Conservation (phyloP, 768 basidiomycete genomes). For the Phylloporus sp. region DNA sequence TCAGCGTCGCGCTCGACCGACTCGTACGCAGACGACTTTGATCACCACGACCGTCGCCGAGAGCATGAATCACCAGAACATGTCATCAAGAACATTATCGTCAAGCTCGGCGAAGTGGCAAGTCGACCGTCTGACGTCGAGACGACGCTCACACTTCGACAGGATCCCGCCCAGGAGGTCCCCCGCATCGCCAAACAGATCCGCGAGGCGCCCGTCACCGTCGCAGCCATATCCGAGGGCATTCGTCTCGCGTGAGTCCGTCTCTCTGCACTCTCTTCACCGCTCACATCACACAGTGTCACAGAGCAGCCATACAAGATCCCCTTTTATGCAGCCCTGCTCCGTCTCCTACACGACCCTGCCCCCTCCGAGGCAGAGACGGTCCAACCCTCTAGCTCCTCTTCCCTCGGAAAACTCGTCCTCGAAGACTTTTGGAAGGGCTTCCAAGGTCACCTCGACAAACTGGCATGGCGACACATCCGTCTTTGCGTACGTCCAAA, state of each 20-base stretch:
- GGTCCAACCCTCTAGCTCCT: slow-evolving; percentile 25
- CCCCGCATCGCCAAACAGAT: slow-evolving; percentile 62
- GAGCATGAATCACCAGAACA: slow-evolving; percentile 73
- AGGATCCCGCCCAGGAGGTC: slow-evolving; percentile 72
- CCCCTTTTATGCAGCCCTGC: slow-evolving; percentile 78
- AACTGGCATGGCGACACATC: slow-evolving; percentile 85
- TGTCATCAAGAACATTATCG: slow-evolving; percentile 58
- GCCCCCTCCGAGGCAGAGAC: slow-evolving; percentile 32
- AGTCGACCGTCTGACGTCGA: slow-evolving; percentile 31
- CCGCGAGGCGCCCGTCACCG: slow-evolving; percentile 51
- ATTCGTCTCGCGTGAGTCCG: slow-evolving; percentile 59
- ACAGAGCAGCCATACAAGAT: slow-evolving; percentile 95
- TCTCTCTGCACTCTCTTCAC: not conserved
- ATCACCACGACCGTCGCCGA: slow-evolving; percentile 55
- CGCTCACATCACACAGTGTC: slow-evolving; percentile 43
- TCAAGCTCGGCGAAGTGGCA: slow-evolving; percentile 80
- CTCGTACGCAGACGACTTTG: slow-evolving; percentile 51
- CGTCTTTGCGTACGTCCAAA: slow-evolving; percentile 67
- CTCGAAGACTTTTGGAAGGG: slow-evolving; percentile 89
- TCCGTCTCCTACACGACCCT: slow-evolving; percentile 60
- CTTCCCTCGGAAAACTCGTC: slow-evolving; percentile 63
- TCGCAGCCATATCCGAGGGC: slow-evolving; percentile 66
- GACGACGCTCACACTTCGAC: too few species aligned
- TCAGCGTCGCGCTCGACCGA: not conserved
- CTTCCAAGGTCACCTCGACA: slow-evolving; percentile 85